phyloP scores from a whole-genome alignment of 305 asterid species.

The Coffea humblotiana region DNA sequence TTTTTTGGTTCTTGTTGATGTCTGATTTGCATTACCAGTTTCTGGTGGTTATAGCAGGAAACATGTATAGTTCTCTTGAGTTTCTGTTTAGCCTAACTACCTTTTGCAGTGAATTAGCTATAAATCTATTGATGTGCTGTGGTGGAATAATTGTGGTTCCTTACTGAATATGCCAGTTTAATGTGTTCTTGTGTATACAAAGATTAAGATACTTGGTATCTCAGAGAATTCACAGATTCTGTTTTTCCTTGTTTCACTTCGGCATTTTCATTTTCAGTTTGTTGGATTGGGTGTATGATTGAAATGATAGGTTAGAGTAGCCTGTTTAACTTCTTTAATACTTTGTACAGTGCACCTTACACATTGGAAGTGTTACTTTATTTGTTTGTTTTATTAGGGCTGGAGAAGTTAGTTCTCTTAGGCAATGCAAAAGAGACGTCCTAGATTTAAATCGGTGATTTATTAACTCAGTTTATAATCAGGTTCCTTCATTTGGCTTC shows the following conservation, averaged over 20 bases:
- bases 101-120: neutral
- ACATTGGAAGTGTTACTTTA: neutral
- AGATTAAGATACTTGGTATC: neutral
- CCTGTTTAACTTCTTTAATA: neutral
- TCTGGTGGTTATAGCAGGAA: neutral
- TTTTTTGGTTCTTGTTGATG: slow-evolving; percentile 11
- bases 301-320: neutral
- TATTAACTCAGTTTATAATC: neutral
- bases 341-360: neutral
- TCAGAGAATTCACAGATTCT: neutral
- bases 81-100: neutral
- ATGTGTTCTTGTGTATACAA: neutral
- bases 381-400: neutral
- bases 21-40: slow-evolving; percentile 14
- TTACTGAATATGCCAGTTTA: neutral
- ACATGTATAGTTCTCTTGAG: neutral
- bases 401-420: neutral
- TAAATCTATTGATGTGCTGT: neutral
- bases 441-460: neutral
- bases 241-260: neutral
- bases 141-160: neutral
- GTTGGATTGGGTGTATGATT: neutral
- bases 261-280: neutral
- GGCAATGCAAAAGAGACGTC: neutral
- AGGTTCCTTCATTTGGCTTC: neutral